A percentile compares a stretch with the other conserved stretches of the same genome.
Evolutionary conservation across 2,329 filamentous ascomycete species (phyloP).

Genomic region (Tolypocladium nubicola): DNA sequence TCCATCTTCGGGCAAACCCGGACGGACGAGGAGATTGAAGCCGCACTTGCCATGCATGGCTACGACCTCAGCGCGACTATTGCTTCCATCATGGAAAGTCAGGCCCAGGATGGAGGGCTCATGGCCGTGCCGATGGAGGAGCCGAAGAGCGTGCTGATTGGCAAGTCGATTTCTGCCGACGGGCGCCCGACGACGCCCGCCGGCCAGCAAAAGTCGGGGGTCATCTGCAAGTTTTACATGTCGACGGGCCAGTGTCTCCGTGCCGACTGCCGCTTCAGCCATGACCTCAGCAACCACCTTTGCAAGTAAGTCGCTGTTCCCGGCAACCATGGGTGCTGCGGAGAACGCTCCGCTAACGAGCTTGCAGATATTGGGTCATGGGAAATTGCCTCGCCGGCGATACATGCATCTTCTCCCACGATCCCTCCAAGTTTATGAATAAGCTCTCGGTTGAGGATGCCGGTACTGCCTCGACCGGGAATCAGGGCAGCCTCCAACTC

Average conservation of each 20-base stretch:
- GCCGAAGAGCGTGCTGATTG: slow-evolving; percentile 63
- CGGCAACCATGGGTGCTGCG: too few relatives aligned
- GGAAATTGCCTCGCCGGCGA: slow-evolving; percentile 91
- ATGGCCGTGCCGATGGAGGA: slow-evolving; percentile 35
- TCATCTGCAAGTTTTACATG: slow-evolving; percentile 95
- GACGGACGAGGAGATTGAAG: slow-evolving; percentile 88
- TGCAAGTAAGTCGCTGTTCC: slow-evolving; percentile 72
- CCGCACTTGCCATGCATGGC: slow-evolving; percentile 76
- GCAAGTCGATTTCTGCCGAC: slow-evolving; percentile 76
- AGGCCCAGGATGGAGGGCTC: slow-evolving; percentile 30
- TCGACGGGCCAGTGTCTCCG: slow-evolving; percentile 91
- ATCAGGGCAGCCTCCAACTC: slow-evolving; percentile 62
- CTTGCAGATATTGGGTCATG: slow-evolving; percentile 77
- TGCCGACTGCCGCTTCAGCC: slow-evolving; percentile 93
- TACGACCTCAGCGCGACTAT: slow-evolving; percentile 93
- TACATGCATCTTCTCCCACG: slow-evolving; percentile 94
- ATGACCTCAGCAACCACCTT: slow-evolving; percentile 88
- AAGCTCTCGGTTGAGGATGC: slow-evolving; percentile 65
- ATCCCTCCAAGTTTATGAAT: slow-evolving; percentile 77
- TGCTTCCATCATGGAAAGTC: slow-evolving; percentile 72
- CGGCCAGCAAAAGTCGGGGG: slow-evolving; percentile 67
- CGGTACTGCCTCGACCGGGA: slow-evolving; percentile 50
- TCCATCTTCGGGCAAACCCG: slow-evolving; percentile 85
- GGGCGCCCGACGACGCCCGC: slow-evolving; percentile 68
- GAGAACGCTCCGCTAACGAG: not conserved